Evolutionary conservation across 2,329 filamentous ascomycete genomes (phyloP).

Genomic region (Paraphoma chrysanthemicola): DNA sequence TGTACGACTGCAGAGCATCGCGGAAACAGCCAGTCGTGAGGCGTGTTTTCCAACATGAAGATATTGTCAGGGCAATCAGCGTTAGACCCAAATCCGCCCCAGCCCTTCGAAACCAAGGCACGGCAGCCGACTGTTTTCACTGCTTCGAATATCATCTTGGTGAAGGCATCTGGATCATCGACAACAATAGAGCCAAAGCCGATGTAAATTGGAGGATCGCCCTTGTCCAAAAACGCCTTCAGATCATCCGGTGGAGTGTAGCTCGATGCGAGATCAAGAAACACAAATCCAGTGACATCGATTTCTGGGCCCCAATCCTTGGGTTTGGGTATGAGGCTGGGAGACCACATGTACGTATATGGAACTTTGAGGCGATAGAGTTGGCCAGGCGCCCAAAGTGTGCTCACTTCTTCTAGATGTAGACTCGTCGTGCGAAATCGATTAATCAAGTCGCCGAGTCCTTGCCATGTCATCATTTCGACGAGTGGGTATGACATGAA

Average conservation of each 20-base stretch:
- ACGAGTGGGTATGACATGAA: slow-evolving; percentile 82
- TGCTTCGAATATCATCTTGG: slow-evolving; percentile 74
- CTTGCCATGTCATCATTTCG: slow-evolving; percentile 74
- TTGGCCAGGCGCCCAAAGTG: slow-evolving; percentile 77
- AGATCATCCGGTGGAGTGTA: slow-evolving; percentile 66
- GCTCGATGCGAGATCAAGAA: slow-evolving; percentile 70
- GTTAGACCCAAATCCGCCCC: slow-evolving; percentile 72
- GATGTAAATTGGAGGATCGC: slow-evolving; percentile 71
- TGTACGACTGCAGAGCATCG: slow-evolving; percentile 71
- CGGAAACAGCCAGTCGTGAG: slow-evolving; percentile 80
- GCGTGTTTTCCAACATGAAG: slow-evolving; percentile 75
- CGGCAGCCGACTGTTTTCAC: slow-evolving; percentile 70
- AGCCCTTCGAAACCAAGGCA: slow-evolving; percentile 76
- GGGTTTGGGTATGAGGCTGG: slow-evolving; percentile 70
- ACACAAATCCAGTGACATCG: slow-evolving; percentile 80
- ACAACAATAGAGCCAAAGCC: slow-evolving; percentile 80
- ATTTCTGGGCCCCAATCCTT: slow-evolving; percentile 73
- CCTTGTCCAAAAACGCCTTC: slow-evolving; percentile 43
- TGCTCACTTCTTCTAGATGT: slow-evolving; percentile 75
- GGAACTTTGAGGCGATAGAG: slow-evolving; percentile 77
- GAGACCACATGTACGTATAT: slow-evolving; percentile 73
- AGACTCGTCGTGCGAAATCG: slow-evolving; percentile 73
- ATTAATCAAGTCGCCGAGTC: slow-evolving; percentile 78
- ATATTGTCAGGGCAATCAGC: slow-evolving; percentile 62
- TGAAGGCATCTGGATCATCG: slow-evolving; percentile 73